phyloP scores from a whole-genome alignment of 352 stramenopile genomes.

The Pythium pyrilobum region DNA sequence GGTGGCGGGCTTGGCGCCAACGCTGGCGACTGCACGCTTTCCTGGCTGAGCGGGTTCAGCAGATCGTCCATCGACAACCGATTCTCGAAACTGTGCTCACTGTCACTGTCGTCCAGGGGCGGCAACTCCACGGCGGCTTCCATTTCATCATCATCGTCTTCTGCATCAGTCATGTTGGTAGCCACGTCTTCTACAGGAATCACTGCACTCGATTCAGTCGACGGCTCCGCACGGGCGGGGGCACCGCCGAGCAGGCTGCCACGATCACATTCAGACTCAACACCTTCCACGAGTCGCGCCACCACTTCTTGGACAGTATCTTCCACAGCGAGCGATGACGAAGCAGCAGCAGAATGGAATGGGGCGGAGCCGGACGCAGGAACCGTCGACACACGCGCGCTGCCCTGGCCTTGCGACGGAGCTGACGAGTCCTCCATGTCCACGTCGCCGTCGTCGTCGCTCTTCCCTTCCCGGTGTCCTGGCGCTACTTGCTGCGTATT shows the following conservation, averaged over 20 bases:
- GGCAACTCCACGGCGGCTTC: not conserved
- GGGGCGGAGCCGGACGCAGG: too few species aligned
- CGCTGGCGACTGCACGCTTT: not conserved
- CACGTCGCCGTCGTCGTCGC: conserved; percentile 27
- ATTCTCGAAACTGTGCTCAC: not conserved
- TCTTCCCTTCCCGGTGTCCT: not conserved
- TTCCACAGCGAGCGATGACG: too few species aligned
- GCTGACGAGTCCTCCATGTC: conserved; percentile 1
- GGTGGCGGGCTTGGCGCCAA: too few species aligned
- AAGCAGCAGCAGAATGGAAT: too few species aligned
- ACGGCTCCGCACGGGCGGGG: too few species aligned
- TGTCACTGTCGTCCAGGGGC: not conserved
- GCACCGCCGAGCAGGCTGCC: too few species aligned
- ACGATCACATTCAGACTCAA: too few species aligned
- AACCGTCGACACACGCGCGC: too few species aligned
- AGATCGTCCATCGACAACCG: conserved; percentile 15
- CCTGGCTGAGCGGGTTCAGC: conserved; percentile 3
- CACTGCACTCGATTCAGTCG: too few species aligned
- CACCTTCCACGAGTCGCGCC: too few species aligned
- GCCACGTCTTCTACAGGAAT: not conserved
- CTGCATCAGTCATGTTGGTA: not conserved
- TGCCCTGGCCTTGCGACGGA: too few species aligned
- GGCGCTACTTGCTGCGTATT: not conserved
- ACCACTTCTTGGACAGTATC: too few species aligned
- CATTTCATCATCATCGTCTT: conserved; percentile 31